These are phyloP conservation scores for Mucor lusitanicus DNA, from an alignment of 371 early-diverging fungal genomes.

Conservation along the genomic window DNA sequence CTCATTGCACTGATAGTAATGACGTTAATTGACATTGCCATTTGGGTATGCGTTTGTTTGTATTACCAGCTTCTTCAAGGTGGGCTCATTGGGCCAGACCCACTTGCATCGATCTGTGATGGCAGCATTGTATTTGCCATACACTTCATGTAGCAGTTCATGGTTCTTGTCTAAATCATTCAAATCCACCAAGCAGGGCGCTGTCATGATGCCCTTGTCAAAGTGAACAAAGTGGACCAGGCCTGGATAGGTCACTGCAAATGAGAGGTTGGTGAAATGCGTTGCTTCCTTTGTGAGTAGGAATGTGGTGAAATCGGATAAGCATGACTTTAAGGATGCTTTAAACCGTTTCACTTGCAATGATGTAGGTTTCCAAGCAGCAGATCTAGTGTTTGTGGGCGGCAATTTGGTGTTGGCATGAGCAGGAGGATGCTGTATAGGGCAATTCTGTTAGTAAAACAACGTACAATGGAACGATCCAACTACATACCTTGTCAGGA, in stretches of 20 bases:
- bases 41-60: not conserved
- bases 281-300: conserved; percentile 46
- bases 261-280: conserved; percentile 51
- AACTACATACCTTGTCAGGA: conserved; percentile 26
- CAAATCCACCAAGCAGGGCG: conserved; percentile 39
- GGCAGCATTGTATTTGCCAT: conserved; percentile 21
- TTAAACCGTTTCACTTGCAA: conserved; percentile 29
- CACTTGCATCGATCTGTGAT: conserved; percentile 12
- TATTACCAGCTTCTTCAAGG: conserved; percentile 31
- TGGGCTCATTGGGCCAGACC: conserved; percentile 30
- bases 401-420: not conserved
- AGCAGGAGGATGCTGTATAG: not conserved
- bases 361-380: conserved; percentile 21
- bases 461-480: too few species aligned
- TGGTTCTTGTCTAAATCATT: conserved; percentile 36
- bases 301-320: conserved; percentile 43
- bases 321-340: conserved; percentile 12
- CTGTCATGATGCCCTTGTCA: conserved; percentile 31
- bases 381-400: not conserved
- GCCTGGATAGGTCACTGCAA: conserved; percentile 43
- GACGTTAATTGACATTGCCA: not conserved
- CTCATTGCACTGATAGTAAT: conserved; percentile 12
- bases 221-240: conserved; percentile 48
- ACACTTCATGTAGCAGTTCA: conserved; percentile 35
- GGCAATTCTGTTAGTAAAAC: not conserved